Base-by-base conservation (phyloP, 2,329 filamentous ascomycete species). In the Xylariomycetidae sp. region DNA sequence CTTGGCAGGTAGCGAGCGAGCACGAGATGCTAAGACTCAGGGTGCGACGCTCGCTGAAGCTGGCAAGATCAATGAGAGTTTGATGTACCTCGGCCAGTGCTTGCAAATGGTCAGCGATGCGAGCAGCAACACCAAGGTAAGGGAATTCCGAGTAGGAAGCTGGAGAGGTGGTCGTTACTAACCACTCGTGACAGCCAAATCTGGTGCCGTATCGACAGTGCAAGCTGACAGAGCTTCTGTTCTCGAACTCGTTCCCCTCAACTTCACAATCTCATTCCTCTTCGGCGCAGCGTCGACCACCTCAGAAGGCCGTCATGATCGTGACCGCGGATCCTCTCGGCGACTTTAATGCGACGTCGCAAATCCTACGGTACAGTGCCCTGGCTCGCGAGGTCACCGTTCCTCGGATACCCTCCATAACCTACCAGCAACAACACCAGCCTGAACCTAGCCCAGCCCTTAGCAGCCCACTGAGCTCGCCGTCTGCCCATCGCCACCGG, bases 1-100 rank as follows among this genome's bases (percentile, higher is more conserved):
- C 57, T 67, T 96, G 32, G 90, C 90, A 13, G 90, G 89, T 10
- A 96, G 92, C 40, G 92, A 98, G 61, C 79, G 92, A 39, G 90
- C 90, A 12, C 76, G 89, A 39, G 88, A 92, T 43, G 89, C 92
- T 17, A 95, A 95, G 68, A 96, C 92, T 0, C 85, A 88, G 0
- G 92, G 92, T 10, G 81, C 87, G 4, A 95, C 90, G 0, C 73
- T 98, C 10, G 90, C 85, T 0, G 92, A 98, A 64, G 92, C 90
- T 22, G 92, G 92, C 33, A 96, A 96, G 64, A 98, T 98, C 57
- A 98, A 98, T 53, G 89, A 95, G 60, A 94, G 86, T 53, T 66
- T 98, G 54, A 98, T 98, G 92, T 96, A 95, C 56, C 73, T 98
- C 2, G 92, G 92, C 0, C 92, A 96, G 54, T 98, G 92, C 56